A percentile compares a stretch with the other conserved stretches of the same genome.
These are phyloP conservation scores for Aphanomyces astaci DNA, from an alignment of 352 stramenopile species.

Conservation along the genomic window DNA sequence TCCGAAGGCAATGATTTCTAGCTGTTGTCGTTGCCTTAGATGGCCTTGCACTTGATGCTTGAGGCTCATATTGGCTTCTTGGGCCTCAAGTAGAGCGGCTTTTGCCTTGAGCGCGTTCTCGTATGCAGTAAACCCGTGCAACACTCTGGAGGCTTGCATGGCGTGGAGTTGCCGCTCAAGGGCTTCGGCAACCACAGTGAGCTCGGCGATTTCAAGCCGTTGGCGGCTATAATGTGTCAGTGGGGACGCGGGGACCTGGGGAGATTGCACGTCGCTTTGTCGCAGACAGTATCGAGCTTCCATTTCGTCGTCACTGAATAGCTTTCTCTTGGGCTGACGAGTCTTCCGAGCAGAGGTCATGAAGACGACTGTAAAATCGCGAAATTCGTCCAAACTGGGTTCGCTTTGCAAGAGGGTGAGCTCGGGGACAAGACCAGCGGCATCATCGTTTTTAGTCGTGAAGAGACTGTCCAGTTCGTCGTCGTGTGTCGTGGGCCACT, in stretches of 20 bases:
- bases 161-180: background rate
- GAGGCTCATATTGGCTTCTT: background rate
- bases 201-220: background rate
- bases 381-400: background rate
- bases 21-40: background rate
- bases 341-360: background rate
- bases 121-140: background rate
- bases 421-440: background rate
- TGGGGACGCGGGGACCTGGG: background rate
- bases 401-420: background rate
- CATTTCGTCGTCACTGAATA: background rate
- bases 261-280: background rate
- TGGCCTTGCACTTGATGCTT: background rate
- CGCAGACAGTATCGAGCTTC: background rate
- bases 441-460: background rate
- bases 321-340: background rate
- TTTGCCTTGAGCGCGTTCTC: background rate
- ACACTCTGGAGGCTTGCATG: background rate
- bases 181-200: background rate
- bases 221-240: slow-evolving; percentile 3
- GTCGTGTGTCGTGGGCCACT: background rate
- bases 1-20: background rate
- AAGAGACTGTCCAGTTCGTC: background rate
- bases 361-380: background rate
- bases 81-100: background rate